Conservation (phyloP, 2,329 filamentous ascomycete species). For the Raffaelea ambrosiae region DNA sequence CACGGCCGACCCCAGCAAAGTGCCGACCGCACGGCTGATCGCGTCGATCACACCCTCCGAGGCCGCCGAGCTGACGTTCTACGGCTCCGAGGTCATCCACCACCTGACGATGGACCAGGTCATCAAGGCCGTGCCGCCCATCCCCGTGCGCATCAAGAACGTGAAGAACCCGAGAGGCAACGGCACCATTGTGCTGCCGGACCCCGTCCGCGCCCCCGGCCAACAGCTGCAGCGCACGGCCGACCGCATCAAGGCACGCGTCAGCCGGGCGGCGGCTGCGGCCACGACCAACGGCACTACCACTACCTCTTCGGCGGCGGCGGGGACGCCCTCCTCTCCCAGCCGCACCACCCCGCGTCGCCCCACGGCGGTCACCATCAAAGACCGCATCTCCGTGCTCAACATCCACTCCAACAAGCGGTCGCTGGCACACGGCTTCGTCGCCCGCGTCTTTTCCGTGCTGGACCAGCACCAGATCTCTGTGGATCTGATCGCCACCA, state of each 20-base stretch:
- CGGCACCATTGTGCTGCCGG: constrained; percentile 77
- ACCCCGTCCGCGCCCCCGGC: constrained; percentile 46
- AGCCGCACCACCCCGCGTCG: constrained; percentile 53
- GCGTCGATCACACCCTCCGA: constrained; percentile 85
- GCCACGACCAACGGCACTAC: constrained; percentile 8
- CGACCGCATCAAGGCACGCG: not conserved
- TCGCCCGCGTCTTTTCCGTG: constrained; percentile 87
- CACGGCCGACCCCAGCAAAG: constrained; percentile 68
- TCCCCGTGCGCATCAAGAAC: constrained; percentile 85
- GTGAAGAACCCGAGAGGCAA: constrained; percentile 76
- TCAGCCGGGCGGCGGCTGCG: not conserved
- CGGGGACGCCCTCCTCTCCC: constrained; percentile 14
- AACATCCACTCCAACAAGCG: constrained; percentile 98
- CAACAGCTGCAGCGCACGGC: constrained; percentile 41
- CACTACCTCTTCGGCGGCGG: not conserved
- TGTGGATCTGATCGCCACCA: constrained; percentile 93
- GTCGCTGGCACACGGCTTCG: constrained; percentile 91
- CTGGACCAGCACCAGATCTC: constrained; percentile 80
- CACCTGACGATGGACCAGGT: constrained; percentile 98
- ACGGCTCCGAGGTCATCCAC: constrained; percentile 94
- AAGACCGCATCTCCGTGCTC: constrained; percentile 91
- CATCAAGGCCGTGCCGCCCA: constrained; percentile 69
- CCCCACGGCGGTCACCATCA: constrained; percentile 90
- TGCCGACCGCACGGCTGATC: constrained; percentile 87
- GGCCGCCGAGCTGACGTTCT: constrained; percentile 91